These are phyloP conservation scores for Russula griseocarnosa DNA, from an alignment of 768 basidiomycete species.

Conservation along the genomic window DNA sequence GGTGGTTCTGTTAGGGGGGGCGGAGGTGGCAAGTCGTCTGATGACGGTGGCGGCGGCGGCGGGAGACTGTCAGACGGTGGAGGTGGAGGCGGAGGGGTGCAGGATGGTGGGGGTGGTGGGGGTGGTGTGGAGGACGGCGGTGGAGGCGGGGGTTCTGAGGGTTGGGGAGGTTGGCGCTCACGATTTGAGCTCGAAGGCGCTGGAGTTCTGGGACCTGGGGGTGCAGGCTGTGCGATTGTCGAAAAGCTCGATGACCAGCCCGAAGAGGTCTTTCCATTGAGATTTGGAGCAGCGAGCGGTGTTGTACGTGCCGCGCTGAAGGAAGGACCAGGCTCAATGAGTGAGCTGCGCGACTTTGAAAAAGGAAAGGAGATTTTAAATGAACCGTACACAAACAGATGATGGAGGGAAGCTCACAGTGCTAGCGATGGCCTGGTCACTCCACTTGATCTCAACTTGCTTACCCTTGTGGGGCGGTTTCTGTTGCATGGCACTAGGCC, in stretches of 20 bases:
- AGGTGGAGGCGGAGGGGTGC: slow-evolving; percentile 33
- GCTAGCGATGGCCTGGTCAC: slow-evolving; percentile 34
- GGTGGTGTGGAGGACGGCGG: slow-evolving; percentile 19
- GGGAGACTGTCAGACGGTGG: slow-evolving; percentile 31
- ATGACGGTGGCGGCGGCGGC: slow-evolving; percentile 24
- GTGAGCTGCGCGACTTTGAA: slow-evolving; percentile 22
- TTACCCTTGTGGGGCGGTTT: slow-evolving; percentile 42
- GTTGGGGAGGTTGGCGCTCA: slow-evolving; percentile 30
- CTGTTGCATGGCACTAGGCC: slow-evolving; percentile 32
- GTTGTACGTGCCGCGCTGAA: slow-evolving; percentile 19
- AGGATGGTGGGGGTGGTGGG: slow-evolving; percentile 32
- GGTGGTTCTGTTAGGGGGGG: slow-evolving; percentile 37
- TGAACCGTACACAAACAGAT: slow-evolving; percentile 20
- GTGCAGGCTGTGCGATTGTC: slow-evolving; percentile 28
- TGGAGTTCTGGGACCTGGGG: slow-evolving; percentile 27
- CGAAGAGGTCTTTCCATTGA: slow-evolving; percentile 25
- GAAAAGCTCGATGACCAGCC: slow-evolving; percentile 29
- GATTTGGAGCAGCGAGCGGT: slow-evolving; percentile 18
- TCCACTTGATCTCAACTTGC: slow-evolving; percentile 39
- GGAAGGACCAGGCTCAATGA: slow-evolving; percentile 17
- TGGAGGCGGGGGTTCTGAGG: slow-evolving; percentile 29
- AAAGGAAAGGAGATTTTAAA: slow-evolving; percentile 19
- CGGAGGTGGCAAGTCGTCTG: slow-evolving; percentile 36
- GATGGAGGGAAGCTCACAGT: slow-evolving; percentile 32
- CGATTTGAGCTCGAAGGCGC: slow-evolving; percentile 30